phyloP scores from a whole-genome alignment of 2,329 filamentous ascomycete species.

The Parastagonospora avenae region DNA sequence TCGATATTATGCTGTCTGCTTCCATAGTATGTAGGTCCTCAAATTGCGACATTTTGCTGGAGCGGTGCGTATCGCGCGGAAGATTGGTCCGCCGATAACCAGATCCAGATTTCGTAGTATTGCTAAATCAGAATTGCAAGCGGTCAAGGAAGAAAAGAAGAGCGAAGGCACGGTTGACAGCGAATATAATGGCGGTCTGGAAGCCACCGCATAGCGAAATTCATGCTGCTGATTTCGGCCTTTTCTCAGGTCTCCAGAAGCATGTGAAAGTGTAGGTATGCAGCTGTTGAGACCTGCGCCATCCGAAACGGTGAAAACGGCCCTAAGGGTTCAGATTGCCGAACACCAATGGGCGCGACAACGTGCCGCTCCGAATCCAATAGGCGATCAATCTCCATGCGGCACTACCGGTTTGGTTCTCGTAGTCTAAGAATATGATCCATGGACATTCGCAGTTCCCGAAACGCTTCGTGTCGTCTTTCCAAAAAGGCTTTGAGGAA shows the following conservation, averaged over 20 bases:
- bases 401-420: no score
- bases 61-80: no score
- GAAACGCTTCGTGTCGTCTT: no score
- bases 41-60: slow-evolving; percentile 10
- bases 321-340: neutral
- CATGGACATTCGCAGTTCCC: no score
- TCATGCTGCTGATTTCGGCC: neutral
- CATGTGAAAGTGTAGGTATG: neutral
- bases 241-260: neutral
- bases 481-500: no score
- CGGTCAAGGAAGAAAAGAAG: neutral
- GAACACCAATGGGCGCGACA: neutral
- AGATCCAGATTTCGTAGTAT: neutral
- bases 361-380: neutral
- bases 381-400: no score
- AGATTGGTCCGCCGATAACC: neutral
- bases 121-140: neutral
- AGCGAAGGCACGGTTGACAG: neutral
- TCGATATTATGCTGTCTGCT: neutral
- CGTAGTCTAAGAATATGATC: no score
- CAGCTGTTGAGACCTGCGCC: slow-evolving; percentile 8
- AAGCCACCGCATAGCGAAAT: neutral
- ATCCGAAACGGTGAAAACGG: neutral
- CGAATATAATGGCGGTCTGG: neutral
- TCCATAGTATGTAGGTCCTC: neutral